Base-by-base conservation (phyloP, 257 asterid genomes). In the Solanum ossicruentum region DNA sequence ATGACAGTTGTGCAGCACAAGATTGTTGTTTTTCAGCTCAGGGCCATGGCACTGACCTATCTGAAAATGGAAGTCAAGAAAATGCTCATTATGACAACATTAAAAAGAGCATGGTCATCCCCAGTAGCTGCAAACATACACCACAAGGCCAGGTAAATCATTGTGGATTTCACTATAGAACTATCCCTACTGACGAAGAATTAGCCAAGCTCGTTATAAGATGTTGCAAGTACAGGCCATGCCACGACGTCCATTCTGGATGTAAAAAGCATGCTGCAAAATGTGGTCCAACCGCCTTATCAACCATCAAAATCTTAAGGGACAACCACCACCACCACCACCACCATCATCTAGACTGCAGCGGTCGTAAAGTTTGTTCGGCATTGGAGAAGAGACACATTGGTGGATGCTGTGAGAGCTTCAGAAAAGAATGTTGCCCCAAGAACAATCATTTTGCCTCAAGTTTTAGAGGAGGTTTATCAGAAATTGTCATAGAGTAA, bases 401-500 rank as follows among this genome's bases (percentile, higher is more conserved):
- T 12, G 89, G 91, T 8, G 88, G 92, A 39, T 91, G 94, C 86
- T 92, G 95, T 71, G 84, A 88, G 1, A 90, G 92, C 86, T 87
- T 41, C 82, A 91, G 91, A 57, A 90, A 90, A 83, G 92, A 90
- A 85, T 90, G 97, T 61, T 92, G 95, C 85, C 52, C 63, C 52
- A 85, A 85, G 47, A 86, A 51, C 43, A 89, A 90, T 32, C 91
- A 80, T 13, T 85, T 88, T 32, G 92, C 85, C 49, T 51, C 73
- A 41, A 80, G 51, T 57, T 85, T 90, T 6, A 82, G 89, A 69
- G 92, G 91, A 41, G 87, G 90, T 36, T 83, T 92, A 84, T 86
- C 94, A 54, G 95, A 93, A 87, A 92, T 92, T 77, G 88, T 91
- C 6, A 89, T 91, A 26, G 94, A 90, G 67, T 89, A 88, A 66